These are phyloP conservation scores for Camelina laxa DNA, from an alignment of 345 rosid species.

Conservation along the genomic window DNA sequence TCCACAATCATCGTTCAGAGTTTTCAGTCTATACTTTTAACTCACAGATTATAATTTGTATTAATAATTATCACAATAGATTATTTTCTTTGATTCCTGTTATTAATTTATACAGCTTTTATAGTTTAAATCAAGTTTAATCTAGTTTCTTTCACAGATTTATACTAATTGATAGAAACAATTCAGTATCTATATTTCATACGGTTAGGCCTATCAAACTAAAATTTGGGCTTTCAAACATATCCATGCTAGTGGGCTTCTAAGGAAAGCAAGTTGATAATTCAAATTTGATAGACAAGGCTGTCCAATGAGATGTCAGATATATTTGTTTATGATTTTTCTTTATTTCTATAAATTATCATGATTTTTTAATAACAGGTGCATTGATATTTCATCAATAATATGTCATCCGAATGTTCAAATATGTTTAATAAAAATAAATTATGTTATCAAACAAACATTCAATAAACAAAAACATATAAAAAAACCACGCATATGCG, in stretches of 20 bases:
- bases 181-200: neutral
- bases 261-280: neutral
- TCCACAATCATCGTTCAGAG: neutral
- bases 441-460: slow-evolving; percentile 6
- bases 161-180: too few species aligned
- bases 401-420: neutral
- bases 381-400: slow-evolving; percentile 27
- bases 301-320: slow-evolving; percentile 3
- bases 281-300: neutral
- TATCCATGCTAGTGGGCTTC: neutral
- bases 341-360: neutral
- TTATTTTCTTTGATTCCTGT: too few species aligned
- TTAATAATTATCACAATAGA: neutral
- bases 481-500: slow-evolving; percentile 8
- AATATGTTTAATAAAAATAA: neutral
- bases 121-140: neutral
- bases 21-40: neutral
- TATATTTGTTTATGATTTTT: neutral
- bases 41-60: neutral
- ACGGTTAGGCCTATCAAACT: slow-evolving; percentile 1
- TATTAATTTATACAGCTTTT: too few species aligned
- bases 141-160: neutral
- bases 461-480: neutral
- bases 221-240: slow-evolving; percentile 10
- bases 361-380: neutral